A percentile compares a stretch with the other conserved stretches of the same genome.
These are phyloP conservation scores for Exophiala spinifera DNA, from an alignment of 2,329 filamentous ascomycete genomes.

Conservation along the genomic window DNA sequence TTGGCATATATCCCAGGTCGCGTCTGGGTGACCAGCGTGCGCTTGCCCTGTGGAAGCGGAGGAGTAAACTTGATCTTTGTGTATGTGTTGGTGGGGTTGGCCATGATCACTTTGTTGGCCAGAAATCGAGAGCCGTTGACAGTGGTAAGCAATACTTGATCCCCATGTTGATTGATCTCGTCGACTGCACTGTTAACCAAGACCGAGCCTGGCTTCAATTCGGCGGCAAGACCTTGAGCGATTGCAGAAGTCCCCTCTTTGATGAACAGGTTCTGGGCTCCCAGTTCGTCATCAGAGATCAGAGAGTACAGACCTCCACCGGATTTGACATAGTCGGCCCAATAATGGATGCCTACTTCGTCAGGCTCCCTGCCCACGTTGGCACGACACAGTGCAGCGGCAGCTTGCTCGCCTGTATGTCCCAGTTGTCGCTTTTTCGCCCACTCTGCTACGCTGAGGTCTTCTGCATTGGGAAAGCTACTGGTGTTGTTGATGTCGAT, in stretches of 20 bases:
- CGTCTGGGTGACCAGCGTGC: conserved; percentile 31
- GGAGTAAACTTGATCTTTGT: conserved; percentile 48
- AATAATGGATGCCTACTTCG: conserved; percentile 52
- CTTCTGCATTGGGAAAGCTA: neutral
- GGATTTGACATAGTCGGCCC: conserved; percentile 54
- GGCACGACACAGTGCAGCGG: conserved; percentile 25
- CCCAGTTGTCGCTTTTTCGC: conserved; percentile 6
- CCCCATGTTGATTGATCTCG: conserved; percentile 31
- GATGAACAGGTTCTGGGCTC: too few species aligned
- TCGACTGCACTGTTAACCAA: conserved; percentile 13
- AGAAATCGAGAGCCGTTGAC: too few species aligned
- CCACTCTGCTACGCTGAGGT: conserved; percentile 5
- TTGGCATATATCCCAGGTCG: conserved; percentile 40
- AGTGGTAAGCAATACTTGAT: conserved; percentile 23
- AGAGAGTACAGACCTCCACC: conserved; percentile 52
- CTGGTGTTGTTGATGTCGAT: conserved; percentile 1
- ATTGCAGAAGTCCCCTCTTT: conserved; percentile 16
- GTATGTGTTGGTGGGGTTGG: conserved; percentile 50
- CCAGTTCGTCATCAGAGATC: conserved; percentile 46
- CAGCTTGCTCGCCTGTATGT: neutral
- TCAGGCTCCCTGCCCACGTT: conserved; percentile 47
- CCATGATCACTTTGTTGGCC: conserved; percentile 47
- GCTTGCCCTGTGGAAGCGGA: conserved; percentile 33
- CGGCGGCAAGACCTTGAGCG: conserved; percentile 12
- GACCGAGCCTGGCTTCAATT: conserved; percentile 16